A percentile compares a stretch with the other conserved stretches of the same genome.
These are phyloP conservation scores for Dryadomyces quercivorus DNA, from an alignment of 2,329 filamentous ascomycete species.

Conservation along the genomic window DNA sequence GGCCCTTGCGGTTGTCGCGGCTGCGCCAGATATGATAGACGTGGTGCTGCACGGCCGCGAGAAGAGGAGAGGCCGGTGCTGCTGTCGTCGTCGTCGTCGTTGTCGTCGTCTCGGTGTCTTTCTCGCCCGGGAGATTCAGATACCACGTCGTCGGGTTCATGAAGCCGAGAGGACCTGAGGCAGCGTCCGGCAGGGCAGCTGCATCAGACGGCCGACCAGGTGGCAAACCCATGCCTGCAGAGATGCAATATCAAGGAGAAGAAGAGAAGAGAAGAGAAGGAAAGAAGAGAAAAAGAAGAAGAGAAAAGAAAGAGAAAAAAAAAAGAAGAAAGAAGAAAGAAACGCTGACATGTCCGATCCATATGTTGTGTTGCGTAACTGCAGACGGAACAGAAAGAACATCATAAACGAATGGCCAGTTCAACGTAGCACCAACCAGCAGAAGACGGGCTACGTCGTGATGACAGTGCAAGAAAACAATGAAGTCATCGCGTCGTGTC, in stretches of 20 bases:
- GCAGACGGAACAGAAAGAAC: background rate
- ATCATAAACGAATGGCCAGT: background rate
- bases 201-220: background rate
- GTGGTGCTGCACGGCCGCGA: background rate
- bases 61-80: background rate
- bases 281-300: background rate
- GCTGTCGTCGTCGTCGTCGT: background rate
- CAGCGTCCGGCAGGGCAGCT: too few species aligned
- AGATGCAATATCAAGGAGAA: too few species aligned
- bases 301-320: background rate
- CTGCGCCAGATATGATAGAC: constrained; percentile 27
- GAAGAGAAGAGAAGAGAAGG: background rate
- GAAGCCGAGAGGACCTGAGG: constrained; percentile 6
- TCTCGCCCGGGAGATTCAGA: constrained; percentile 6
- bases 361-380: background rate
- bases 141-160: constrained; percentile 14
- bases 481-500: background rate
- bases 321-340: background rate
- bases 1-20: constrained; percentile 30
- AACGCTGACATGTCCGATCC: background rate
- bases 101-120: background rate
- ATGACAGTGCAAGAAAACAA: background rate
- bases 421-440: background rate
- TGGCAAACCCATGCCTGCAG: background rate
- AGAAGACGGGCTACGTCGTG: background rate